Conservation (phyloP, 2,329 filamentous ascomycete genomes). For the Sclerotinia nivalis region DNA sequence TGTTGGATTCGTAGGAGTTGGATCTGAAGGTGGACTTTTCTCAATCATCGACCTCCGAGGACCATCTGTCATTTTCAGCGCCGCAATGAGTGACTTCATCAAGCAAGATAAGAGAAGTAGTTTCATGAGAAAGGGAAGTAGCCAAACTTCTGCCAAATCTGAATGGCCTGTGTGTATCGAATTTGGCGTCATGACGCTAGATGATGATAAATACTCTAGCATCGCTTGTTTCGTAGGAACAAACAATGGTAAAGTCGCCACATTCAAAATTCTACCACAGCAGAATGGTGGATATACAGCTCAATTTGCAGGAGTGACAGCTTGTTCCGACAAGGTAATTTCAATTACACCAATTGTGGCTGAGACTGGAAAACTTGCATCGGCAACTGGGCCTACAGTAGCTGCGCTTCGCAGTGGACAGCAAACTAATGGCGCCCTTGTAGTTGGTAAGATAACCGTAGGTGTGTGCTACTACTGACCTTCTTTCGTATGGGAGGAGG, state of each 20-base stretch:
- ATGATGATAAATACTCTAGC: conserved; percentile 93
- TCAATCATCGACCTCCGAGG: conserved; percentile 86
- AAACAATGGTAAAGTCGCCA: conserved; percentile 77
- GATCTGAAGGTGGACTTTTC: conserved; percentile 79
- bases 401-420: conserved; percentile 73
- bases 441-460: conserved; percentile 59
- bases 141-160: conserved; percentile 48
- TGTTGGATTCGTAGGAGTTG: conserved; percentile 86
- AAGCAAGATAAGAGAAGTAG: conserved; percentile 76
- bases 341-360: conserved; percentile 77
- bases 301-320: conserved; percentile 66
- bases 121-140: conserved; percentile 61
- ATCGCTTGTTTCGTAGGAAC: conserved; percentile 92
- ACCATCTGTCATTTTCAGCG: conserved; percentile 78
- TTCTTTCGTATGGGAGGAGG: not conserved
- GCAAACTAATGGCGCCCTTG: conserved; percentile 76
- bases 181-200: conserved; percentile 90
- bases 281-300: conserved; percentile 68
- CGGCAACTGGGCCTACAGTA: conserved; percentile 73
- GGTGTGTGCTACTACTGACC: not conserved
- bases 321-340: conserved; percentile 69
- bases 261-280: conserved; percentile 85
- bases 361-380: conserved; percentile 72
- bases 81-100: conserved; percentile 69
- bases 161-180: conserved; percentile 84